Percentiles rank a stretch among this genome's conserved stretches.
Evolutionary conservation across 306 rosid genomes (phyloP).

Genomic region (Sophora flavescens): DNA sequence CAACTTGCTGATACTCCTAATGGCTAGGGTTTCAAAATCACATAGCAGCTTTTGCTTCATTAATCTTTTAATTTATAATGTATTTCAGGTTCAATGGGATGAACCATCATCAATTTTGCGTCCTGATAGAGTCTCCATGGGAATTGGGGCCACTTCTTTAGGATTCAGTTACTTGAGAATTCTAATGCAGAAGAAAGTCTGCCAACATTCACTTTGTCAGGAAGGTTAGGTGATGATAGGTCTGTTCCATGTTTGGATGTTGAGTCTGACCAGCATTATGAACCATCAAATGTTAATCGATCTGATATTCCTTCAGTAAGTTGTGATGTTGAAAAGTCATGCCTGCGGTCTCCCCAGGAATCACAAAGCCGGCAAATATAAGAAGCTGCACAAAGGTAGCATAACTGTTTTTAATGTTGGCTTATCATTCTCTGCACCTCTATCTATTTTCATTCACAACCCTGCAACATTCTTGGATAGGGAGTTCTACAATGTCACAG

Average conservation of each 20-base stretch:
- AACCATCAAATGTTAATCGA: constrained; percentile 85
- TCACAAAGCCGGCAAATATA: constrained; percentile 87
- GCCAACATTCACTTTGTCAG: constrained; percentile 57
- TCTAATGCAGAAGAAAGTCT: constrained; percentile 67
- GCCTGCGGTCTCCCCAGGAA: constrained; percentile 82
- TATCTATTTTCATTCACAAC: too few relatives aligned
- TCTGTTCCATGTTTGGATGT: constrained; percentile 67
- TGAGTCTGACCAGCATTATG: constrained; percentile 84
- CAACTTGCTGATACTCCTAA: constrained; percentile 23
- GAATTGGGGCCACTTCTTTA: constrained; percentile 96
- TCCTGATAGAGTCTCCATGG: constrained; percentile 97
- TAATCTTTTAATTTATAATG: constrained; percentile 9
- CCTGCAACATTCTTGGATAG: too few relatives aligned
- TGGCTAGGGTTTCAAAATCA: constrained; percentile 20
- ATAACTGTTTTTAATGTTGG: constrained; percentile 20
- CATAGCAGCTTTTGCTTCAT: constrained; percentile 27
- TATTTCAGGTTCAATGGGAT: constrained; percentile 96
- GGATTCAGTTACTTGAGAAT: constrained; percentile 82
- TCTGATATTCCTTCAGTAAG: constrained; percentile 86
- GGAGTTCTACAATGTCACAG: too few relatives aligned
- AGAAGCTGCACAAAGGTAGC: constrained; percentile 98
- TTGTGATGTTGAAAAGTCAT: constrained; percentile 92
- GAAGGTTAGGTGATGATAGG: constrained; percentile 60
- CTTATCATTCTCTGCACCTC: background rate
- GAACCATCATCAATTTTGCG: constrained; percentile 92